Evolutionary conservation across 768 basidiomycete species (phyloP).

Genomic region (Xanthoconium purpureum): DNA sequence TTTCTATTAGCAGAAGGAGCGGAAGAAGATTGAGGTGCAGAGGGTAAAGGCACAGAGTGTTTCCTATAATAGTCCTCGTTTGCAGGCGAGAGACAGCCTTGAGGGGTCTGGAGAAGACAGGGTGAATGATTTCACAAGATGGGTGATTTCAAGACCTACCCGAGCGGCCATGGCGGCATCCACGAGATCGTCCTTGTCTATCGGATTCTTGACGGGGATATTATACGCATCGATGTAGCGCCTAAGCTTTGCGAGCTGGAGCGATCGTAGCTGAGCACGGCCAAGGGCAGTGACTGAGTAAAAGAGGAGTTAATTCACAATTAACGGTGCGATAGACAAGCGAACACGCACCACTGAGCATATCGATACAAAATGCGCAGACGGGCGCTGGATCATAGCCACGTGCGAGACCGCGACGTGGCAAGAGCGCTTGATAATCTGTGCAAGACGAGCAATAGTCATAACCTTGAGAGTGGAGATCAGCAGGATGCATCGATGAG

Average conservation of each 20-base stretch:
- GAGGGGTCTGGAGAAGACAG: constrained; percentile 39
- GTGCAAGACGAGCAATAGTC: constrained; percentile 70
- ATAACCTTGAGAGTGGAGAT: constrained; percentile 46
- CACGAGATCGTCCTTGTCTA: constrained; percentile 79
- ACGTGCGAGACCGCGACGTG: constrained; percentile 45
- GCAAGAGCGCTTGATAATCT: constrained; percentile 77
- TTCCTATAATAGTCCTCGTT: constrained; percentile 53
- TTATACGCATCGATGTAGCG: constrained; percentile 70
- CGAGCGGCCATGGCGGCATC: constrained; percentile 51
- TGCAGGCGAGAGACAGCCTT: constrained; percentile 57
- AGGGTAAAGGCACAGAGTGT: constrained; percentile 24
- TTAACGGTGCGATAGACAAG: neutral
- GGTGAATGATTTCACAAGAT: neutral
- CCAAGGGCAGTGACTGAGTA: constrained; percentile 66
- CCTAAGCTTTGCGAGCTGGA: constrained; percentile 61
- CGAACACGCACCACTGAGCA: constrained; percentile 52
- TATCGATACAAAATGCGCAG: constrained; percentile 73
- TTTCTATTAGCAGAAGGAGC: constrained; percentile 17
- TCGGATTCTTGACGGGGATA: constrained; percentile 55
- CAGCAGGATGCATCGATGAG: neutral
- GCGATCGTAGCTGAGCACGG: constrained; percentile 49
- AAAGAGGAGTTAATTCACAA: neutral
- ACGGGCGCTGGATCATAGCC: constrained; percentile 68
- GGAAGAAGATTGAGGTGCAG: constrained; percentile 9
- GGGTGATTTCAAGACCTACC: constrained; percentile 40